Evolutionary conservation across 2,329 filamentous ascomycete genomes (phyloP).

Genomic region (Botrytis paeoniae): DNA sequence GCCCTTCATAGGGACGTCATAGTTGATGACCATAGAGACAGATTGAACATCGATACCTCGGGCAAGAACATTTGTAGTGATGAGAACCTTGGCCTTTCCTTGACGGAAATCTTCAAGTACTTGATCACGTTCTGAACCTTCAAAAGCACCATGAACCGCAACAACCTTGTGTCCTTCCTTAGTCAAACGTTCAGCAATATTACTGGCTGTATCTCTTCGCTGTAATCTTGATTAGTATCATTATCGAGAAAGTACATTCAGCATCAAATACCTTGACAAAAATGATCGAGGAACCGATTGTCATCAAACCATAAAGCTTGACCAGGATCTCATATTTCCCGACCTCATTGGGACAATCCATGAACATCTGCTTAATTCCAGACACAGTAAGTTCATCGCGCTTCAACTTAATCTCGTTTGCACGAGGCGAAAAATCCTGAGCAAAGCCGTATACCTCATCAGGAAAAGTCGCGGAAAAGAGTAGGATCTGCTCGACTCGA

Average conservation of each 20-base stretch:
- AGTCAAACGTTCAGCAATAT: constrained; percentile 83
- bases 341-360: constrained; percentile 79
- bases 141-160: constrained; percentile 82
- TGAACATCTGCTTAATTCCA: constrained; percentile 96
- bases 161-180: constrained; percentile 89
- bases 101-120: constrained; percentile 84
- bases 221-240: constrained; percentile 39
- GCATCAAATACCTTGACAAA: constrained; percentile 75
- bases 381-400: constrained; percentile 92
- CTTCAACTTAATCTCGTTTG: constrained; percentile 83
- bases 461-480: constrained; percentile 97
- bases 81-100: constrained; percentile 89
- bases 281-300: constrained; percentile 94
- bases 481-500: constrained; percentile 73
- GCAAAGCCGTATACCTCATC: constrained; percentile 83
- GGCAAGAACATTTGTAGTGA: constrained; percentile 94
- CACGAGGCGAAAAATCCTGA: constrained; percentile 75
- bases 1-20: constrained; percentile 77
- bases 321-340: constrained; percentile 87
- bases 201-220: constrained; percentile 80
- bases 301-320: constrained; percentile 93
- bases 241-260: not conserved
- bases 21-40: constrained; percentile 98
- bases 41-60: constrained; percentile 92
- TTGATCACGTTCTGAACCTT: constrained; percentile 76